Base-by-base conservation (phyloP, 1,284 basidiomycete species). In the Ustilago vetiveriae region DNA sequence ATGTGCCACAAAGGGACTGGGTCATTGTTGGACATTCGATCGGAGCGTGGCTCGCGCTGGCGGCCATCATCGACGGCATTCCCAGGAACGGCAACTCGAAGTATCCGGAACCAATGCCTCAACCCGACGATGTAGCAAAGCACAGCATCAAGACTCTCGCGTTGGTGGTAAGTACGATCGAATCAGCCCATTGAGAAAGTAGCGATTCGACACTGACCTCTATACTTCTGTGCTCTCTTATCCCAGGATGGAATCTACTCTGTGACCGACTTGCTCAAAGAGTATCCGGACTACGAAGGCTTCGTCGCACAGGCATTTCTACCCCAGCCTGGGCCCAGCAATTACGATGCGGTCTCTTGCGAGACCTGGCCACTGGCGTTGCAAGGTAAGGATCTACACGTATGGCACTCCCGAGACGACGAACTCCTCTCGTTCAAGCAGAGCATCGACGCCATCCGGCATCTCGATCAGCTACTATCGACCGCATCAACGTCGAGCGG, bases 271-370 rank as follows among this genome's bases (percentile, higher is more conserved):
- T 53, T 71, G 8, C 52, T 71, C 22, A 39, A 50, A 45, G 67
- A 71, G 35, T 71, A 66, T 14, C 62, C 62, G 0, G 57, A 65
- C 46, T 71, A 71, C 30, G 49, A 60, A 29, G 47, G 57, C 10
- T 71, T 71, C 24, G 67, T 71, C 35, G 52, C 67, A 4, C 67
- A 71, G 41, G 67, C 67, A 0, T 71, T 71, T 38, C 45, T 62
- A 6, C 67, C 62, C 4, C 45, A 46, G 16, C 58, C 65, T 3
- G 52, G 47, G 1, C 58, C 65, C 0, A 48, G 45, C 53, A 54
- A 58, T 17, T 68, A 68, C 58, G 48, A 49, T 17, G 23, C 44
- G 6, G 65, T 68, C 7, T 68, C 65, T 2, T 37, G 44, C n/a
- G 53, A 68, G 27, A 53, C 50, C 5, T 68, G 65, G 65, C 53